Conservation (phyloP, 257 asterid genomes). For the Petrea volubilis region DNA sequence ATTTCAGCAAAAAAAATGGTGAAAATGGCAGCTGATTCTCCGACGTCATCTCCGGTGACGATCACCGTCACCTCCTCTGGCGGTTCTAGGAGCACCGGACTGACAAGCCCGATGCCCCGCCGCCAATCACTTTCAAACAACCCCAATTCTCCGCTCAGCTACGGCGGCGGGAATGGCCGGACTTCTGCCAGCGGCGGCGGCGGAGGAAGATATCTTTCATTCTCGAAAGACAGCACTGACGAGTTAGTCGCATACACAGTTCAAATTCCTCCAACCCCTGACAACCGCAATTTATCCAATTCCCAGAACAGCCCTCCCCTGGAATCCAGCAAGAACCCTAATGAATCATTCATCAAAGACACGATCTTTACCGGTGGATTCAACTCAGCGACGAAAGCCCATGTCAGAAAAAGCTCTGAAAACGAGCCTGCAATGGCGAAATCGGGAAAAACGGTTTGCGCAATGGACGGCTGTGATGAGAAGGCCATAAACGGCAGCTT, state of each 20-base stretch:
- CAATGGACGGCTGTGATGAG: constrained; percentile 85
- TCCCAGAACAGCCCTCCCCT: constrained; percentile 49
- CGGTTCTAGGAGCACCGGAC: constrained; percentile 49
- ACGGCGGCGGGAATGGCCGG: constrained; percentile 46
- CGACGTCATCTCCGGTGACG: constrained; percentile 79
- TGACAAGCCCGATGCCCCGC: constrained; percentile 80
- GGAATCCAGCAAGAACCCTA: constrained; percentile 45
- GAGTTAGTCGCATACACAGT: constrained; percentile 88
- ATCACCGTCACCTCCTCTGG: constrained; percentile 81
- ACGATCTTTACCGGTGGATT: constrained; percentile 86
- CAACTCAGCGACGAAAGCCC: constrained; percentile 78
- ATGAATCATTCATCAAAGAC: constrained; percentile 62
- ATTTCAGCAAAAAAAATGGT: constrained; percentile 36
- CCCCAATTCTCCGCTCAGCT: constrained; percentile 61
- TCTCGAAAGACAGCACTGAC: constrained; percentile 69
- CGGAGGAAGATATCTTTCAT: constrained; percentile 63
- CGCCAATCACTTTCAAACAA: constrained; percentile 72
- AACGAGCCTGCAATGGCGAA: constrained; percentile 35
- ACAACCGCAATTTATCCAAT: constrained; percentile 46
- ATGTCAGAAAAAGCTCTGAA: constrained; percentile 60
- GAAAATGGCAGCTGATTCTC: constrained; percentile 62
- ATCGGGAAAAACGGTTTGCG: constrained; percentile 58
- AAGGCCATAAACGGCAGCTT: constrained; percentile 38
- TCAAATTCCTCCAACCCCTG: constrained; percentile 91
- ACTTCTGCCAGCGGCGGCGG: constrained; percentile 41